A percentile compares a stretch with the other conserved stretches of the same genome.
These are phyloP conservation scores for Tremellales sp. DNA, from an alignment of 1,284 basidiomycete genomes.

Conservation along the genomic window DNA sequence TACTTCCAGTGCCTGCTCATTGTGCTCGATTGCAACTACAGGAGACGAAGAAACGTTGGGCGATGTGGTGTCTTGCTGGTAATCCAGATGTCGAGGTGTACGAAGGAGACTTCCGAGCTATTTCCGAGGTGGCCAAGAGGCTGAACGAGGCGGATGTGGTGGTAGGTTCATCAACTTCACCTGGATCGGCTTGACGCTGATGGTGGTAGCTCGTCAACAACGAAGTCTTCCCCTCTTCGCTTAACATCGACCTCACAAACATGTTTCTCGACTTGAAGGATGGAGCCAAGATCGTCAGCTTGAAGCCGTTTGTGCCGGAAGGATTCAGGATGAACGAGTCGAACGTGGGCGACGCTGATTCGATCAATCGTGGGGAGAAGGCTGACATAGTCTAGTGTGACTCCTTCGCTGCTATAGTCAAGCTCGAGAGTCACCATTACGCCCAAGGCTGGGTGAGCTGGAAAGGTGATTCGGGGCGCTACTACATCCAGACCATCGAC, in stretches of 20 bases:
- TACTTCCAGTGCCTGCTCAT: conserved; percentile 51
- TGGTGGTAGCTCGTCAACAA: conserved; percentile 53
- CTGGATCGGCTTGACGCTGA: not conserved
- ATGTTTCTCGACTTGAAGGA: conserved; percentile 57
- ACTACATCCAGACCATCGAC: conserved; percentile 42
- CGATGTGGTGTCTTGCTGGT: conserved; percentile 52
- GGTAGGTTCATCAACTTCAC: conserved; percentile 26
- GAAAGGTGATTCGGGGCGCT: conserved; percentile 42
- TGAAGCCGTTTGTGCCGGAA: conserved; percentile 55
- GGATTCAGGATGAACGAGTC: conserved; percentile 52
- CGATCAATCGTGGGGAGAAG: not conserved
- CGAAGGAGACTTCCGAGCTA: conserved; percentile 53
- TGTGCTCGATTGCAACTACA: conserved; percentile 51
- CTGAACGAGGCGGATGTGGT: conserved; percentile 54
- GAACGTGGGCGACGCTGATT: conserved; percentile 35
- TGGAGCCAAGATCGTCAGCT: conserved; percentile 52
- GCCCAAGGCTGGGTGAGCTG: conserved; percentile 44
- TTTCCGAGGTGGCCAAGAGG: conserved; percentile 36
- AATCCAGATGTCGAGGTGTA: conserved; percentile 48
- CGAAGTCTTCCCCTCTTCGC: conserved; percentile 53
- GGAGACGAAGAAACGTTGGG: conserved; percentile 52
- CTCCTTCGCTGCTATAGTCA: conserved; percentile 41
- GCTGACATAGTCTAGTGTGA: conserved; percentile 28
- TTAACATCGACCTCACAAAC: conserved; percentile 54
- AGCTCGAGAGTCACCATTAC: conserved; percentile 32